A percentile compares a stretch with the other conserved stretches of the same genome.
phyloP scores from a whole-genome alignment of 1,139 yeast genomes.

The Saccharomyces hybrid region DNA sequence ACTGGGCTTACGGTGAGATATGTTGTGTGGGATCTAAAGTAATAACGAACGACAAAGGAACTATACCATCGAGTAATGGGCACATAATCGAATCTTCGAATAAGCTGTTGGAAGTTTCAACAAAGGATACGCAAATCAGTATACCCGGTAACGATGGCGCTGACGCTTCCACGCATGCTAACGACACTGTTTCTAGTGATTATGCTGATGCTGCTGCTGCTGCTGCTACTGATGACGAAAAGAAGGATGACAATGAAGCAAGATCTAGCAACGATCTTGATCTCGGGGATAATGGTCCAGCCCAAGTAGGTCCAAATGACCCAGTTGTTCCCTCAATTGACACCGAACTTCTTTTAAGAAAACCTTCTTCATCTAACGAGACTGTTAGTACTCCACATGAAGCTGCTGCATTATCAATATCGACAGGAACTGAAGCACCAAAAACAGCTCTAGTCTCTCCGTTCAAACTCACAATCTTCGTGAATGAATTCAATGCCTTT shows the following conservation, averaged over 20 bases:
- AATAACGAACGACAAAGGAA: neutral
- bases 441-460: conserved; percentile 33
- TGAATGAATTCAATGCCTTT: conserved; percentile 45
- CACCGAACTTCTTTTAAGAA: neutral
- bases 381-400: neutral
- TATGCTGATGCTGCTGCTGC: conserved; percentile 1
- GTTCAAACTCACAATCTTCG: conserved; percentile 49
- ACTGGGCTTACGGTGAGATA: conserved; percentile 66
- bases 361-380: neutral
- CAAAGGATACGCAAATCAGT: neutral
- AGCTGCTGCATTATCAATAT: neutral
- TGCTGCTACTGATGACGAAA: neutral
- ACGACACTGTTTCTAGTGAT: neutral
- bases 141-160: neutral
- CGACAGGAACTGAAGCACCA: neutral
- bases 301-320: neutral
- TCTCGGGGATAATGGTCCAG: neutral
- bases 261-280: neutral
- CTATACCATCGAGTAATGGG: neutral
- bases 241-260: neutral
- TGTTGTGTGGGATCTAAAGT: conserved; percentile 45
- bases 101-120: neutral
- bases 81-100: neutral
- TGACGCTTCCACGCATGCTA: neutral
- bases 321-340: neutral